Evolutionary conservation across 495 filamentous ascomycete genomes (phyloP).

Genomic region (Podospora pseudopauciseta): DNA sequence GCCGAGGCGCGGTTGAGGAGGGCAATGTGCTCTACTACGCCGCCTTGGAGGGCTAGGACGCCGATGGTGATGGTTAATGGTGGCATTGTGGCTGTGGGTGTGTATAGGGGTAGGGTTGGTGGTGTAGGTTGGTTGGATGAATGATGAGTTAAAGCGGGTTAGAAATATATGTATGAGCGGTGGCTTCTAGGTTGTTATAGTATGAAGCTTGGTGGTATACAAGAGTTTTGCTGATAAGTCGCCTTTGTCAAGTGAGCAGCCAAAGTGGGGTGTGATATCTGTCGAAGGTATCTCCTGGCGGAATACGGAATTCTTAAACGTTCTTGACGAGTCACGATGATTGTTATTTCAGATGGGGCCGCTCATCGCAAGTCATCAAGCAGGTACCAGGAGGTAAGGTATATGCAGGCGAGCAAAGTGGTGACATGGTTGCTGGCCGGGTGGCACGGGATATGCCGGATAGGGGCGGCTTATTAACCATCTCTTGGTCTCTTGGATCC

Average conservation of each 20-base stretch:
- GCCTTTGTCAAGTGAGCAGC: background rate
- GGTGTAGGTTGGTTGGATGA: background rate
- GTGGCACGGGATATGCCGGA: constrained; percentile 20
- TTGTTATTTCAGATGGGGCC: background rate
- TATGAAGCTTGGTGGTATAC: background rate
- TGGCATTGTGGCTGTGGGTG: background rate
- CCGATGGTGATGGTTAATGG: constrained; percentile 58
- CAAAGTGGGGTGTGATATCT: background rate
- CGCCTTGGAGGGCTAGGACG: constrained; percentile 89
- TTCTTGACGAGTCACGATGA: background rate
- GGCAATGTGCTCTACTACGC: constrained; percentile 83
- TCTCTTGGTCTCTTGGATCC: background rate
- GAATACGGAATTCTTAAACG: background rate
- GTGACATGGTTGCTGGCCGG: background rate
- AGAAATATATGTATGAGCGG: background rate
- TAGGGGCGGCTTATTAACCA: constrained; percentile 24
- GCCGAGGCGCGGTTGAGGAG: constrained; percentile 64
- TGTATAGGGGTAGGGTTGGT: background rate
- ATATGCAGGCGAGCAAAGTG: background rate
- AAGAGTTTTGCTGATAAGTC: no score
- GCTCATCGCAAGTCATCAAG: background rate
- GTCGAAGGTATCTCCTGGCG: background rate
- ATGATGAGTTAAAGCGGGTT: background rate
- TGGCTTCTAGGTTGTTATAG: background rate
- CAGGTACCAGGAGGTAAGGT: background rate